Evolutionary conservation across 1,139 yeast genomes (phyloP).

Genomic region (Candida glucosophila): DNA sequence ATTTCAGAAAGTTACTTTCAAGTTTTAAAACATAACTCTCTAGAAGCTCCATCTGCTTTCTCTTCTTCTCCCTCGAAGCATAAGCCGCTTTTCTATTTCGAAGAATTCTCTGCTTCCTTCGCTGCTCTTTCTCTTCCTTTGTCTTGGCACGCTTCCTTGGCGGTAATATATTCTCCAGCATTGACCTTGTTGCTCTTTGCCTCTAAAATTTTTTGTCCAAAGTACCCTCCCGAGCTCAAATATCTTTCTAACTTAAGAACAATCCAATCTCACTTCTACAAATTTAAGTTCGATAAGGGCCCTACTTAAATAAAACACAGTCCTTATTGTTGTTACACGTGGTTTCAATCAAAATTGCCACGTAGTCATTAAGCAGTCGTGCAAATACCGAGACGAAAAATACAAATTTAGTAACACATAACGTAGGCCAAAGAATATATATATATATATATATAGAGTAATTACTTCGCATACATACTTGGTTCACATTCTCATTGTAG

Average conservation of each 20-base stretch:
- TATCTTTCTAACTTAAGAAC: too few relatives aligned
- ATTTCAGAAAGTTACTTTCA: conserved; percentile 27
- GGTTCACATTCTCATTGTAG: too few relatives aligned
- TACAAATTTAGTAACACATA: too few relatives aligned
- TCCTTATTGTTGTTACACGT: not conserved
- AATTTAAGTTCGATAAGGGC: too few relatives aligned
- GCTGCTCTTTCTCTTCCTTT: conserved; percentile 92
- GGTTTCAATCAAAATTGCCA: not conserved
- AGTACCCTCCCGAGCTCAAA: too few relatives aligned
- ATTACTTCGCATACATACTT: too few relatives aligned
- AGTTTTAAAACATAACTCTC: conserved; percentile 54
- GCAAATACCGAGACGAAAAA: too few relatives aligned
- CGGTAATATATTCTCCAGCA: conserved; percentile 61
- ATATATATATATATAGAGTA: too few relatives aligned
- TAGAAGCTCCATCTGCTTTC: conserved; percentile 81
- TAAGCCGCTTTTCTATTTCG: conserved; percentile 97
- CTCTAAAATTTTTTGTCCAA: too few relatives aligned
- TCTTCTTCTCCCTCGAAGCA: conserved; percentile 92
- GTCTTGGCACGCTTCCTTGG: conserved; percentile 97
- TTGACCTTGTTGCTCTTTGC: too few relatives aligned
- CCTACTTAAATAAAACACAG: not conserved
- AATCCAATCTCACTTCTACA: too few relatives aligned
- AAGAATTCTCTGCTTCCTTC: conserved; percentile 84
- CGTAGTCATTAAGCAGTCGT: not conserved
- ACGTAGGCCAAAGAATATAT: too few relatives aligned